phyloP scores from a whole-genome alignment of 768 basidiomycete species.

The Boletellus sp. region DNA sequence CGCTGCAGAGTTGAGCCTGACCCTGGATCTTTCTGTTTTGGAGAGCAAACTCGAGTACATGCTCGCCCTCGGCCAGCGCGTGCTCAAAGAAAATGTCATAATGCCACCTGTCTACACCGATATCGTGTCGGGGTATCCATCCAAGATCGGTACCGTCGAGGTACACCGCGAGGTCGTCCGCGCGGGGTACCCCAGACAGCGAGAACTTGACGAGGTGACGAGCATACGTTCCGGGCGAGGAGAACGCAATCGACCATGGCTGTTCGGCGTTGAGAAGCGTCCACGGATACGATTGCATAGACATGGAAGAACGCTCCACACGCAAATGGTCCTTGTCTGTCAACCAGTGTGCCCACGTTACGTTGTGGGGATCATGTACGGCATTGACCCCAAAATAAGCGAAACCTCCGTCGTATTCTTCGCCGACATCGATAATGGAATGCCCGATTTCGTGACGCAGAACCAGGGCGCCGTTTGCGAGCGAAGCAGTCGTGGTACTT shows the following conservation, averaged over 20 bases:
- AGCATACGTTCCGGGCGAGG: slow-evolving; percentile 59
- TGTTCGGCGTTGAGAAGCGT: slow-evolving; percentile 57
- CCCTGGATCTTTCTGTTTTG: slow-evolving; percentile 46
- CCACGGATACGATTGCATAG: slow-evolving; percentile 75
- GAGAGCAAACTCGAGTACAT: slow-evolving; percentile 58
- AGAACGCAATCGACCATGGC: slow-evolving; percentile 59
- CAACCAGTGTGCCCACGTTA: slow-evolving; percentile 76
- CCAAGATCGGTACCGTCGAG: slow-evolving; percentile 58
- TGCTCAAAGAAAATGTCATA: slow-evolving; percentile 53
- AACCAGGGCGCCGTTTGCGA: slow-evolving; percentile 69
- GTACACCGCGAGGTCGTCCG: slow-evolving; percentile 50
- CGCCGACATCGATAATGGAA: slow-evolving; percentile 73
- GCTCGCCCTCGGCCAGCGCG: slow-evolving; percentile 46
- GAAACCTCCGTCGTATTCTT: slow-evolving; percentile 79
- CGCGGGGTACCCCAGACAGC: slow-evolving; percentile 61
- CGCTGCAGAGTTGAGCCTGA: slow-evolving; percentile 70
- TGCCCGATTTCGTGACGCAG: slow-evolving; percentile 80
- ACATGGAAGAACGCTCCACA: slow-evolving; percentile 70
- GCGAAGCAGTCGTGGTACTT: slow-evolving; percentile 73
- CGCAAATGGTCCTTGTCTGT: slow-evolving; percentile 36
- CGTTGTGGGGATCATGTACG: slow-evolving; percentile 37
- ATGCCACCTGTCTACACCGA: slow-evolving; percentile 73
- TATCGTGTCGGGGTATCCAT: slow-evolving; percentile 49
- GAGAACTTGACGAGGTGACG: slow-evolving; percentile 67
- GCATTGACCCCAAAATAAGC: slow-evolving; percentile 73